A percentile compares a stretch with the other conserved stretches of the same genome.
Conservation (phyloP, 495 filamentous ascomycete genomes). For the Sphaerosporella brunnea region DNA sequence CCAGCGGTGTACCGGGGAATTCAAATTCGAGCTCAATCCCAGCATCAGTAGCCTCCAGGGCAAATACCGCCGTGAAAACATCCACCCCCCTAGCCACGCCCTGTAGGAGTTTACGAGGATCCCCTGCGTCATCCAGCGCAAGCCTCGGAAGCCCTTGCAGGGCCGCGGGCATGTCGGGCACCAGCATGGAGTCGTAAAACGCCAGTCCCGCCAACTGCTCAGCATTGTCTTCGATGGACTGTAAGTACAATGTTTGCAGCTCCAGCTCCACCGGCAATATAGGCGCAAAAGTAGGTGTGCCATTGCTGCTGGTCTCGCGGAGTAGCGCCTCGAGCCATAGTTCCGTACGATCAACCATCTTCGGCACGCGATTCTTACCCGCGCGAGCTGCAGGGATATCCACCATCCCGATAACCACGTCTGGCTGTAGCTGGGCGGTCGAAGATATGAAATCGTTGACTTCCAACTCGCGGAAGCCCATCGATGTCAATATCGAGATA, state of each 20-base stretch:
- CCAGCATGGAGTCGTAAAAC: constrained; percentile 56
- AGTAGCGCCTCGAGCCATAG: constrained; percentile 49
- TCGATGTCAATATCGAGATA: constrained; percentile 62
- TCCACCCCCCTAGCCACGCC: constrained; percentile 63
- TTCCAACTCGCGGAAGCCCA: constrained; percentile 57
- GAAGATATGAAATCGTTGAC: constrained; percentile 49
- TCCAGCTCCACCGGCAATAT: constrained; percentile 57
- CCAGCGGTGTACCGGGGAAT: constrained; percentile 31
- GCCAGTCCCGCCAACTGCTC: constrained; percentile 55
- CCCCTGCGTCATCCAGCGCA: constrained; percentile 45
- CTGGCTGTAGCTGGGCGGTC: constrained; percentile 46
- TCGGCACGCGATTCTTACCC: constrained; percentile 49
- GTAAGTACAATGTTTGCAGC: constrained; percentile 58
- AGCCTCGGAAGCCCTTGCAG: constrained; percentile 50
- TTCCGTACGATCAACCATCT: constrained; percentile 74
- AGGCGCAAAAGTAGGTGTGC: constrained; percentile 54
- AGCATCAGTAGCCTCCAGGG: constrained; percentile 56
- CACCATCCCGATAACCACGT: constrained; percentile 61
- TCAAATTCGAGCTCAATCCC: constrained; percentile 69
- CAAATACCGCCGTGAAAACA: constrained; percentile 56
- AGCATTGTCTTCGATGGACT: constrained; percentile 40
- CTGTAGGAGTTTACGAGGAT: constrained; percentile 56
- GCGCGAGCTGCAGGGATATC: constrained; percentile 51
- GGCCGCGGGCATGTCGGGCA: constrained; percentile 42
- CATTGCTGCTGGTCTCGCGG: constrained; percentile 26